Evolutionary conservation across 2,329 filamentous ascomycete genomes (phyloP), one percentile per base, ranked within the genome.

Genomic region (Blastomyces emzantsi): DNA sequence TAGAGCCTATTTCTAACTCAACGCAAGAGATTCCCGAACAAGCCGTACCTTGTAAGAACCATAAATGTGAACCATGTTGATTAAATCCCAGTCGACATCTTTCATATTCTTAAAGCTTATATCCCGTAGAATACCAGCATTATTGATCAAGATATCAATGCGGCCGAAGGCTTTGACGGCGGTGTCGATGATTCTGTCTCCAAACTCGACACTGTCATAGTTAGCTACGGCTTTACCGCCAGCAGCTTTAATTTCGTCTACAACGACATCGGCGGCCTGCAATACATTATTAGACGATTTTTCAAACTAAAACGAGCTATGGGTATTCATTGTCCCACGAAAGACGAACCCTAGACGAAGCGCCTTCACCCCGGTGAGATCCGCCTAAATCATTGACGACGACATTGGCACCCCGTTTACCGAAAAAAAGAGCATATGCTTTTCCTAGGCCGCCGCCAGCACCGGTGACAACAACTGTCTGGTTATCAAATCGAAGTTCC

Each of bases 41-140:
- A 51, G 28, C 51, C 70, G 54, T 70, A 82, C 81, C 77, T 96
- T 97, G 84, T 96, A 99, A 73, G 92, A 88, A 70, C 94, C 94
- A 74, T 87, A 89, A 71, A 97, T 87, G 78, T 99, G 93, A 64
- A 97, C 93, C 75, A 87, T 88, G 78, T 93, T 90, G 75, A 97
- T 90, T 70, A 97, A 80, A 75, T 99, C 93, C 94, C 94, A 99
- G 77, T 99, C 94, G 74, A 89, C 80, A 76, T 99, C 94, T 77
- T 89, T 94, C 85, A 97, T 95, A 80, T 97, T 97, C 85, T 96
- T 96, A 82, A 99, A 97, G 83, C 90, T 93, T 74, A 97, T 78
- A 80, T 97, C 92, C 66, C 93, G 89, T 65, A 96, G 83, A 74
- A 97, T 97, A 73, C 94, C 93, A 66, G 94, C 94, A 75, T 97